phyloP scores from a whole-genome alignment of 352 stramenopile genomes.

The Phytophthora agathidicida region DNA sequence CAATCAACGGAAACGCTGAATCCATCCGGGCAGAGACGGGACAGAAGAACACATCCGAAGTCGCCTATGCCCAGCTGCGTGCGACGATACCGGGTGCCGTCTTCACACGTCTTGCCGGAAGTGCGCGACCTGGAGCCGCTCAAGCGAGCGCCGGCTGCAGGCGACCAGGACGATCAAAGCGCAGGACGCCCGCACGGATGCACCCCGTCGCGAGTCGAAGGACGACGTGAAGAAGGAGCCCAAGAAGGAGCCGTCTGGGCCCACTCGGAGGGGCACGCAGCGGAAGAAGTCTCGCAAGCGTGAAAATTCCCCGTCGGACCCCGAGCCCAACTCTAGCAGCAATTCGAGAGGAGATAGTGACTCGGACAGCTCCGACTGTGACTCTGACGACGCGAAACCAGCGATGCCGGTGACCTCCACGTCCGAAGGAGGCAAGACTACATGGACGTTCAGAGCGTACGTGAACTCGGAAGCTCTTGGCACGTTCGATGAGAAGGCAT shows the following conservation, averaged over 20 bases:
- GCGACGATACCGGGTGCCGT: not conserved
- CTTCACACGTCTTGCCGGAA: not conserved
- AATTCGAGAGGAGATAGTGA: no score
- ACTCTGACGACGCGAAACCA: not conserved
- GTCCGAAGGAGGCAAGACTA: not conserved
- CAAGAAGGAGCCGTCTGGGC: not conserved
- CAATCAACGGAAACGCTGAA: no score
- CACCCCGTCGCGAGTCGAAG: not conserved
- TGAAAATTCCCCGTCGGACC: not conserved
- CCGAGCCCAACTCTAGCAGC: not conserved
- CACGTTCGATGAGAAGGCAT: not conserved
- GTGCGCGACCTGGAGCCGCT: not conserved
- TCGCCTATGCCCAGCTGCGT: not conserved
- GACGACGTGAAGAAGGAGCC: not conserved
- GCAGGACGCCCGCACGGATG: no score
- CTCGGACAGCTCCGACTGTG: not conserved
- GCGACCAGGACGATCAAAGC: not conserved
- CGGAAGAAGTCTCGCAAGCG: not conserved
- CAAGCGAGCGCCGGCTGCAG: not conserved
- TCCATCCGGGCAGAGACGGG: not conserved
- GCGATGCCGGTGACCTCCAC: not conserved
- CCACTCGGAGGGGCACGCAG: not conserved
- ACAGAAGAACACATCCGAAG: not conserved
- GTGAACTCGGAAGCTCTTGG: not conserved
- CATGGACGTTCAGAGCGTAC: not conserved